Evolutionary conservation across 208 protist species (phyloP).

Genomic region (Acanthamoeba lenticulata): DNA sequence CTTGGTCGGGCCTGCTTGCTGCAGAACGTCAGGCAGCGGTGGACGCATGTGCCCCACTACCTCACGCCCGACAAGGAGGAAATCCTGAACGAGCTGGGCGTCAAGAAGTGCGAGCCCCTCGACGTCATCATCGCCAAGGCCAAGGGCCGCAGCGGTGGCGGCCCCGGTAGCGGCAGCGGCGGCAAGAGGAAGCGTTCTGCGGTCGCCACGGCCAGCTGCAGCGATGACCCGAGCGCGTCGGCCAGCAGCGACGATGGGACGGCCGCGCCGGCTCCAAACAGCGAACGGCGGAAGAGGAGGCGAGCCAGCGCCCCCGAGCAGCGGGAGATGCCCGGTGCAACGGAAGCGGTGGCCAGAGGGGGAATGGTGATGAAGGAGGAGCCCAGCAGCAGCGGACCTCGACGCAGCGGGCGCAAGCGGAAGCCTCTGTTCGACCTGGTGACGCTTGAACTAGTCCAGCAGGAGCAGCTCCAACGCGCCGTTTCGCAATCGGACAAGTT

Average conservation of each 20-base stretch:
- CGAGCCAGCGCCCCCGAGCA: not conserved
- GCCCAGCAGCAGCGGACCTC: not conserved
- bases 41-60: conserved; percentile 23
- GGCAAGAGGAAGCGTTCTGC: not conserved
- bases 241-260: not conserved
- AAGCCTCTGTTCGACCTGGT: not conserved
- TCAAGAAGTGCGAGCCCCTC: conserved; percentile 30
- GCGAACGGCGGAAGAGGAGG: not conserved
- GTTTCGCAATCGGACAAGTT: too few relatives aligned
- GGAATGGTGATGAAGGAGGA: not conserved
- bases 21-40: conserved; percentile 25
- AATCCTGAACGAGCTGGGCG: not conserved
- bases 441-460: not conserved
- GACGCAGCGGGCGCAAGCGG: not conserved
- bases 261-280: not conserved
- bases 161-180: not conserved
- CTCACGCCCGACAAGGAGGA: conserved; percentile 20
- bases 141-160: not conserved
- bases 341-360: not conserved
- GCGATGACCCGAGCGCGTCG: not conserved
- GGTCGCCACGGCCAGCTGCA: too few relatives aligned
- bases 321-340: not conserved
- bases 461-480: not conserved
- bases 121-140: conserved; percentile 19
- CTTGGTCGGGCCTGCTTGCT: too few relatives aligned